Evolutionary conservation across 176 grass and related monocot genomes (phyloP), one percentile per base, ranked within the genome.

Genomic region (Rhynchospora tenuis): DNA sequence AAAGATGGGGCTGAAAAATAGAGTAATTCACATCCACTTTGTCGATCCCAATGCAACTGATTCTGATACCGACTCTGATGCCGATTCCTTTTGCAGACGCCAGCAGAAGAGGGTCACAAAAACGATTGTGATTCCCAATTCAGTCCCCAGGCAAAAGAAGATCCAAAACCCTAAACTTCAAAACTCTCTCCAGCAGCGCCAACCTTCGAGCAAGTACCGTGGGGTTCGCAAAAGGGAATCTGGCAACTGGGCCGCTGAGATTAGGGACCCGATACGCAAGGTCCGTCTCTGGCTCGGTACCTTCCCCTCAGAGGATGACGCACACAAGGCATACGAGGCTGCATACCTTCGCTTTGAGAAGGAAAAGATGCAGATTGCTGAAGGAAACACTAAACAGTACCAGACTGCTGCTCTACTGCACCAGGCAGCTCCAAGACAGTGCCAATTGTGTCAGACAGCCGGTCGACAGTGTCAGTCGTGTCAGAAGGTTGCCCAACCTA

Each of bases 171-270:
- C 79, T 82, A 82, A 67, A 64, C 17, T 56, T 17, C 31, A 14
- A 67, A 29, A 23, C 59, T 44, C 42, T 64, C 42, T 15, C 23
- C 23, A 11, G 4, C 20, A 7, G 7, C 43, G 20, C 59, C 80
- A 82, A 65, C 38, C 76, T 48, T 81, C 85, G 46, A 71, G 45
- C 64, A 79, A 64, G 47, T 80, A 86, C 50, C 62, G 77, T 57
- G 85, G 85, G 20, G 76, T 86, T 3, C 59, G 85, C 19, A 67
- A 58, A 45, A 78, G 84, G 74, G 2, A 7, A 28, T 86, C 28
- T 5, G 84, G 84, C 5, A 86, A 81, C 52, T 86, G 84, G 84
- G 84, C 84, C 0, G 84, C 84, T 9, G 84, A 86, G 74, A 86
- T 86, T 26, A 80, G 84, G 58, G 84, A 86, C 26, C 84, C 84